Conservation (phyloP, 2,329 filamentous ascomycete species). For the Colletotrichum liriopes region DNA sequence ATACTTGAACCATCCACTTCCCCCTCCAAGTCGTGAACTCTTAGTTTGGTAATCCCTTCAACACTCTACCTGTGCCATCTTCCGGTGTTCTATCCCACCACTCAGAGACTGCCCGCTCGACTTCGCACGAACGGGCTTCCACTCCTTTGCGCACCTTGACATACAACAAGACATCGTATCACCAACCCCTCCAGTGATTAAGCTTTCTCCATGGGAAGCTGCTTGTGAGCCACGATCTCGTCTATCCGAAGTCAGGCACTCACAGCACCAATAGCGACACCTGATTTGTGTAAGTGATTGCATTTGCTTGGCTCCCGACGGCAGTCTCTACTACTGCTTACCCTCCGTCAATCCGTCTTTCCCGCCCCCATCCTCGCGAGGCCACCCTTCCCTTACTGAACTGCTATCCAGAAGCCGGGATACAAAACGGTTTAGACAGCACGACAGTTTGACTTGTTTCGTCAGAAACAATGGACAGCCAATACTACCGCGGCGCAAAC, state of each 20-base stretch:
- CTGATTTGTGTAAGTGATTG: slow-evolving; percentile 33
- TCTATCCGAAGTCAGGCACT: slow-evolving; percentile 19
- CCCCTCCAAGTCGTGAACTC: slow-evolving; percentile 31
- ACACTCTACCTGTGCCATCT: slow-evolving; percentile 13
- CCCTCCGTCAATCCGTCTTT: slow-evolving; percentile 4
- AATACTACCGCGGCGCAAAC: slow-evolving; percentile 29
- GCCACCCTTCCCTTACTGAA: slow-evolving; percentile 39
- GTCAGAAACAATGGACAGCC: slow-evolving; percentile 35
- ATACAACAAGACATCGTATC: not conserved
- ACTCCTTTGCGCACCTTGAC: slow-evolving; percentile 22
- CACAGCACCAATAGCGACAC: slow-evolving; percentile 6
- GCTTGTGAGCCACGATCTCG: slow-evolving; percentile 20
- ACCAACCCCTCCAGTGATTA: not conserved
- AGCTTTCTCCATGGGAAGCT: slow-evolving; percentile 13
- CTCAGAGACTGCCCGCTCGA: slow-evolving; percentile 2
- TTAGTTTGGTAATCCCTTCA: slow-evolving; percentile 31
- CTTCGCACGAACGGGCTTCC: slow-evolving; percentile 2
- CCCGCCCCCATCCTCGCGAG: slow-evolving; percentile 14
- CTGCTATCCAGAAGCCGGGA: slow-evolving; percentile 39
- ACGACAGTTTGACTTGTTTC: slow-evolving; percentile 17
- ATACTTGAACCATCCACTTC: slow-evolving; percentile 41
- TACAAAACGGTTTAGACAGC: slow-evolving; percentile 38
- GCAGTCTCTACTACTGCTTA: slow-evolving; percentile 14
- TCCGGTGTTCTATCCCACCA: not conserved
- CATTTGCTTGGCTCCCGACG: slow-evolving; percentile 10